These are phyloP conservation scores for Eremochloa ophiuroides DNA, from an alignment of 176 grass and related monocot genomes.

Conservation along the genomic window DNA sequence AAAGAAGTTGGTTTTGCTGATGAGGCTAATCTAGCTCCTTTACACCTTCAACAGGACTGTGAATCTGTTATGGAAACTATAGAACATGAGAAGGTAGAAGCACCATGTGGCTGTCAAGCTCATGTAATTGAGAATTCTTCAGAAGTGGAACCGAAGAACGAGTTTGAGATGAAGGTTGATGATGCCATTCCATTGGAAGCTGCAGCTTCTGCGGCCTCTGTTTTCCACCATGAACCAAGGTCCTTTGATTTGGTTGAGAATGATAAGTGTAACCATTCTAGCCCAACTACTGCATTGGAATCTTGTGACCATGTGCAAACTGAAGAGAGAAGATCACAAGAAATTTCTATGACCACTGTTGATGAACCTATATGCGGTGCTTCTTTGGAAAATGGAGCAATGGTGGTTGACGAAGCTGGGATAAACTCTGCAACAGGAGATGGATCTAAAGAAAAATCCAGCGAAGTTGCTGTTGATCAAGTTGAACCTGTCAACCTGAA, in stretches of 20 bases:
- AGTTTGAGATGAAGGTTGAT: slow-evolving; percentile 6
- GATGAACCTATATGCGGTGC: slow-evolving; percentile 6
- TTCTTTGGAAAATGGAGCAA: slow-evolving; percentile 11
- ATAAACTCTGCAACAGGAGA: not conserved
- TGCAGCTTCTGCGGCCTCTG: not conserved
- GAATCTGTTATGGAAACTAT: slow-evolving; percentile 17
- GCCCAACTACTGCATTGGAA: not conserved
- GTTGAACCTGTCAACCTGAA: not conserved
- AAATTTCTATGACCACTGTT: slow-evolving; percentile 21
- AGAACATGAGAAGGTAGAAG: slow-evolving; percentile 1
- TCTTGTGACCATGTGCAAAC: not conserved
- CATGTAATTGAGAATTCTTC: slow-evolving; percentile 20
- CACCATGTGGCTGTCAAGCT: not conserved
- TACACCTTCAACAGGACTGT: not conserved
- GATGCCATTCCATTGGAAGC: not conserved
- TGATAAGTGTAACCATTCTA: not conserved
- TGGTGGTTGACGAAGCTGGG: slow-evolving; percentile 21
- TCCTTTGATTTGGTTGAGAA: slow-evolving; percentile 14
- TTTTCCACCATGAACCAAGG: slow-evolving; percentile 3
- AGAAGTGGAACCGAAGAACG: slow-evolving; percentile 2
- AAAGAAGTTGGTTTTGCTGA: not conserved
- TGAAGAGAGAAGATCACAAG: slow-evolving; percentile 10
- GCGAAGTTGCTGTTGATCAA: slow-evolving; percentile 5
- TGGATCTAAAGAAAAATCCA: slow-evolving; percentile 14
- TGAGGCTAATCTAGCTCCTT: slow-evolving; percentile 13